These are phyloP conservation scores for Mallotus japonicus DNA, from an alignment of 441 rosid genomes.

Conservation along the genomic window DNA sequence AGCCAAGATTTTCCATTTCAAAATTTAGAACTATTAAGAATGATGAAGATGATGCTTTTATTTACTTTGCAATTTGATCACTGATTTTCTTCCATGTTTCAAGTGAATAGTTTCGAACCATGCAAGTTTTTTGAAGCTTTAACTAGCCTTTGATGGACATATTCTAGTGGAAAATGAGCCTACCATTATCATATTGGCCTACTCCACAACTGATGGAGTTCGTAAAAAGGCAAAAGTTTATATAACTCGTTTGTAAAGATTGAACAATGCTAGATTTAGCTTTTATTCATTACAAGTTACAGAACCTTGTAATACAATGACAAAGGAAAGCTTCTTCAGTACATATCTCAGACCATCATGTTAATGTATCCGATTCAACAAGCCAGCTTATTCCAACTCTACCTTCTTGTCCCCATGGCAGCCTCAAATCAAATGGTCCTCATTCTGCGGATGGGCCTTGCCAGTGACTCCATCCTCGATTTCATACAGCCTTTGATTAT, in stretches of 20 bases:
- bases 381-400: neutral
- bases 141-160: too few relatives aligned
- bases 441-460: neutral
- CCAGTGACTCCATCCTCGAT: neutral
- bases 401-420: neutral
- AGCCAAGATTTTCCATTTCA: neutral
- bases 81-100: neutral
- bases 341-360: neutral
- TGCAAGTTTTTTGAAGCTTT: too few relatives aligned
- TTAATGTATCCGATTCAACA: neutral
- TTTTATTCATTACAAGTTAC: neutral
- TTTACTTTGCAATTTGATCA: neutral
- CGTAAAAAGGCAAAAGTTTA: neutral
- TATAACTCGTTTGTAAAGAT: neutral
- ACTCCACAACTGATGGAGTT: too few relatives aligned
- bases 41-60: too few relatives aligned
- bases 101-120: too few relatives aligned
- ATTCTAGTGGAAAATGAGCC: too few relatives aligned
- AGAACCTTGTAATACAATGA: neutral
- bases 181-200: too few relatives aligned
- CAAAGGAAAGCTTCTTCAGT: neutral
- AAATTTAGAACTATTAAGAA: too few relatives aligned
- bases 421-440: neutral
- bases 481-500: neutral
- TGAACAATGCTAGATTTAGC: neutral